Evolutionary conservation across 108 stramenopile genomes (phyloP), one percentile per base, ranked within the genome.

Genomic region (Chaetoceros muelleri): DNA sequence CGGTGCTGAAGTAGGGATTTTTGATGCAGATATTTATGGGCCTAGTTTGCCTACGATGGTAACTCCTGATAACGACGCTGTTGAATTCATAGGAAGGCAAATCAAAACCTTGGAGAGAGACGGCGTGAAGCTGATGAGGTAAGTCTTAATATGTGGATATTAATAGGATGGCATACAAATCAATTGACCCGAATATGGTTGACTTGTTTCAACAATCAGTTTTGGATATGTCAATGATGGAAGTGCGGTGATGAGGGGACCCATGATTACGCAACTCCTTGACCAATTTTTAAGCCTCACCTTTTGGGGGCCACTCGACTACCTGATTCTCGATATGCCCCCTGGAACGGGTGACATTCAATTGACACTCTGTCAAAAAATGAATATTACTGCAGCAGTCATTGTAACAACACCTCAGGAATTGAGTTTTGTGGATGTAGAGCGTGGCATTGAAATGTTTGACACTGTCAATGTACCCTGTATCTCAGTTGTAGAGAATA

Each of bases 331-430:
- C 19, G 98, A 99, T 72, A 94, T 99, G 96, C 98, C 98, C 1
- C 98, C 91, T 20, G 98, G 98, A 1, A 98, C 97, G 21, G 98
- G 98, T 23, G 98, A 99, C 60, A 95, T 99, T 55, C 94, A 93
- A 61, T 69, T 99, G 53, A 96, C 95, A 13, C 60, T 99, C 54
- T 89, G 91, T 29, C 97, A 98, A 70, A 61, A 78, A 57, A 67
- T 96, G 46, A 75, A 90, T 46, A 79, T 99, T 23, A 90, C 81
- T 2, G 96, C 93, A 16, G 95, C 96, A 24, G 96, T 99, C 52
- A 87, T 96, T 60, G 97, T 99, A 26, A 98, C 98, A 19, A 99
- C 98, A 24, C 98, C 98, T 23, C 90, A 95, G 61, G 83, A 78
- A 54, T 83, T 99, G 58, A 84, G 87, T 57, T 90, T 90, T 73